Evolutionary conservation across 1,139 yeast genomes (phyloP), one percentile per base, ranked within the genome.

Genomic region (Saccharomyces hybrid): DNA sequence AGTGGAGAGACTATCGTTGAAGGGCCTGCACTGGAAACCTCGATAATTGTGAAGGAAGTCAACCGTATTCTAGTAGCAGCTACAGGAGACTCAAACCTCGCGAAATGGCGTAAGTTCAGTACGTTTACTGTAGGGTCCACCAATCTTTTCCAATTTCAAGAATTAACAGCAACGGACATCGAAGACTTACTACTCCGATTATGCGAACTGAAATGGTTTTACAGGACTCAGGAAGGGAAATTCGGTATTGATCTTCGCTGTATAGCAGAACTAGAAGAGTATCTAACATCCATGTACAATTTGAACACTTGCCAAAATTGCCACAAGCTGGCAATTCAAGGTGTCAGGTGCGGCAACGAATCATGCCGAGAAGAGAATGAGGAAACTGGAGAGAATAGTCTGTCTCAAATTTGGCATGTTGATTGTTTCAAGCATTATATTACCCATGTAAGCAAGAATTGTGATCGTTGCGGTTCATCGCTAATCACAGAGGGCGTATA

Each of bases 381-480:
- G 28, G 47, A 55, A 23, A 14, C 50, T 11, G 57, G 49, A 14
- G 44, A 47, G 20, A 50, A 54, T 25, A 27, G 41, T 16, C 25
- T 50, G 8, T 49, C 51, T 14, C 49, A 54, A 52, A 51, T 59
- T 9, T 67, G 70, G 69, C 71, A 68, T 56, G 59, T 64, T 2
- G 68, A 67, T 48, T 68, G 71, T 52, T 65, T 63, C 54, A 63
- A 63, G 44, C 69, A 68, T 53, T 58, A 64, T 50, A 50, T 66
- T 16, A 53, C 60, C 3, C 70, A 67, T 55, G 61, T 63, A 5
- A 54, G 61, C 47, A 50, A 57, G 26, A 50, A 56, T n/a, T 68
- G 70, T 52, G 54, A 52, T 8, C 26, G 44, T 5, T 66, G 70
- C 48, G 57, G 57, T 8, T 50, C 54, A 13, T 56, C 62, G 13